Evolutionary conservation across 495 filamentous ascomycete genomes (phyloP).

Genomic region (Pyrenula massariospora): DNA sequence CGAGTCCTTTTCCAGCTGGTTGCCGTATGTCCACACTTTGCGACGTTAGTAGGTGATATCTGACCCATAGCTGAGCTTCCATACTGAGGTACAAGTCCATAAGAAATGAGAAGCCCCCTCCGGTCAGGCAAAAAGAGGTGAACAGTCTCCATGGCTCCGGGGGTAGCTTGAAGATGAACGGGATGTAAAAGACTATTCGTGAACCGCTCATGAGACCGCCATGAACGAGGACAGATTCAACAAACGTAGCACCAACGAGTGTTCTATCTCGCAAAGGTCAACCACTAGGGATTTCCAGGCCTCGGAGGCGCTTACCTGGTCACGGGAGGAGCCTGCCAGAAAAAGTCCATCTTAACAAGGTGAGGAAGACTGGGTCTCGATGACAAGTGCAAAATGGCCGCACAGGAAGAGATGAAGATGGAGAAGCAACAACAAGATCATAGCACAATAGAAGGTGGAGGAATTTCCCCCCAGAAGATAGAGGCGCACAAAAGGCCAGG

Average conservation of each 20-base stretch:
- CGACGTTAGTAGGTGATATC: slow-evolving; percentile 14
- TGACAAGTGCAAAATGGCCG: too few species aligned
- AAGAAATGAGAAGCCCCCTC: slow-evolving; percentile 48
- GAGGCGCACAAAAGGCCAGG: not conserved
- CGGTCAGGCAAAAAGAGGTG: slow-evolving; percentile 63
- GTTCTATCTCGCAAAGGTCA: slow-evolving; percentile 41
- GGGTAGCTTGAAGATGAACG: slow-evolving; percentile 45
- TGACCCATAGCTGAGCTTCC: slow-evolving; percentile 8
- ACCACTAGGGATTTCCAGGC: not conserved
- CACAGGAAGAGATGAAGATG: too few species aligned
- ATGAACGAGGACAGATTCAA: slow-evolving; percentile 48
- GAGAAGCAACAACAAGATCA: too few species aligned
- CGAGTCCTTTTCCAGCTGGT: slow-evolving; percentile 46
- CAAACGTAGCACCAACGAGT: slow-evolving; percentile 53
- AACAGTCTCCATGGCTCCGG: slow-evolving; percentile 61
- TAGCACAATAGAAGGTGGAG: too few species aligned
- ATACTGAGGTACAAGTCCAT: slow-evolving; percentile 78
- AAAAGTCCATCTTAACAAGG: slow-evolving; percentile 38
- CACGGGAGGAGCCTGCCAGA: slow-evolving; percentile 60
- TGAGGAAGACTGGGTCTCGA: not conserved
- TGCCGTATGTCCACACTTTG: slow-evolving; percentile 56
- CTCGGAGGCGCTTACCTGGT: slow-evolving; percentile 38
- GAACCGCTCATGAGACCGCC: slow-evolving; percentile 42
- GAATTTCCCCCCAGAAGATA: not conserved
- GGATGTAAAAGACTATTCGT: slow-evolving; percentile 45